Percentiles rank a stretch among this genome's conserved stretches.
Evolutionary conservation across 2,329 filamentous ascomycete genomes (phyloP).

Genomic region (Cytospora mali): DNA sequence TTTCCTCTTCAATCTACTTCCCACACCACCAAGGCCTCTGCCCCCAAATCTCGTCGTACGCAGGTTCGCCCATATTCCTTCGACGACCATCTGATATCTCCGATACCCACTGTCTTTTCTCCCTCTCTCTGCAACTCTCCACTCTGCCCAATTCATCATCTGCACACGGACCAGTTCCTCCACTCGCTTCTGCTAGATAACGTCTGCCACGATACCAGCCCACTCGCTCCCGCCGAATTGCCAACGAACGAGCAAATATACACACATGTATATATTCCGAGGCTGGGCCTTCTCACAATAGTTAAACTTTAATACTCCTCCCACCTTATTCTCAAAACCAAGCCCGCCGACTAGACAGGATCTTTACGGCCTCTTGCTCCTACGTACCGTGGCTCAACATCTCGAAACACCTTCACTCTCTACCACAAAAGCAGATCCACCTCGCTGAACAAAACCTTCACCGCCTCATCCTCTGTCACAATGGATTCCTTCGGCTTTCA

Average conservation of each 20-base stretch:
- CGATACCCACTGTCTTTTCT: slow-evolving; percentile 23
- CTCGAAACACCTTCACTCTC: background rate
- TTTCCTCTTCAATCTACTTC: slow-evolving; percentile 17
- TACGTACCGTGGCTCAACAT: background rate
- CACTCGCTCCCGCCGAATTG: slow-evolving; percentile 21
- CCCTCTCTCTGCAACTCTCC: slow-evolving; percentile 14
- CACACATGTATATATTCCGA: slow-evolving; percentile 18
- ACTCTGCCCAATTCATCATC: slow-evolving; percentile 24
- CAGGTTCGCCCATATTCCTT: slow-evolving; percentile 22
- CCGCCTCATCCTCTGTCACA: slow-evolving; percentile 31
- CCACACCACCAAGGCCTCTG: slow-evolving; percentile 14
- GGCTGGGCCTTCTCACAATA: slow-evolving; percentile 29
- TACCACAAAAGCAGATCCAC: background rate
- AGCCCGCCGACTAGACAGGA: background rate
- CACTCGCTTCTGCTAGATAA: slow-evolving; percentile 26
- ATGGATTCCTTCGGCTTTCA: slow-evolving; percentile 56
- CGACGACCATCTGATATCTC: slow-evolving; percentile 26
- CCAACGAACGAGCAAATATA: background rate
- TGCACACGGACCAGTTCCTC: slow-evolving; percentile 28
- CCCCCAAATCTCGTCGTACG: slow-evolving; percentile 17
- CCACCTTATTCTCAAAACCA: background rate
- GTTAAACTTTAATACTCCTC: slow-evolving; percentile 13
- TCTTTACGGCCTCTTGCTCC: background rate
- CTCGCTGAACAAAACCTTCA: slow-evolving; percentile 17
- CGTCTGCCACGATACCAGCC: slow-evolving; percentile 23